These are phyloP conservation scores for Dryas integrifolia DNA, from an alignment of 331 rosid genomes.

Conservation along the genomic window DNA sequence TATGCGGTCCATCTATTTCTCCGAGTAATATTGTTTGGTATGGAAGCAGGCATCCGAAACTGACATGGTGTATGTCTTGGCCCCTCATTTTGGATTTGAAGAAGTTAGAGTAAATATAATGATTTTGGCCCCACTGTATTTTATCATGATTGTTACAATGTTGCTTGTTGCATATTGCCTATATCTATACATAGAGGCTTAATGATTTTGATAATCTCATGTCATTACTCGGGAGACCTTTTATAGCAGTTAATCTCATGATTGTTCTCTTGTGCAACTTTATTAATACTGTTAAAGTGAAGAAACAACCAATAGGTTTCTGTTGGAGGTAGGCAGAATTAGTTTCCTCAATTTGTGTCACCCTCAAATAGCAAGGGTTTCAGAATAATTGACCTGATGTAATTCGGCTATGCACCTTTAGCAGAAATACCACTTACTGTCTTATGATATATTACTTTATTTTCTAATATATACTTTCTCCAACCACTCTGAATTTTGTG, in stretches of 20 bases:
- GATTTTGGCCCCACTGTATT: not conserved
- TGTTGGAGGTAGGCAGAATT: not conserved
- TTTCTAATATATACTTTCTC: not conserved
- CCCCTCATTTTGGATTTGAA: not conserved
- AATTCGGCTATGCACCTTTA: slow-evolving; percentile 2
- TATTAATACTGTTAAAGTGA: not conserved
- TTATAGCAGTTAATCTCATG: not conserved
- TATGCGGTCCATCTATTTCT: not conserved
- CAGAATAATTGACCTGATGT: not conserved
- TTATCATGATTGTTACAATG: not conserved
- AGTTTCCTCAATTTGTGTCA: not conserved
- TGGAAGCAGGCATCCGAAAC: not conserved
- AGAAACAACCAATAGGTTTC: not conserved
- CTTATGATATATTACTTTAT: not conserved
- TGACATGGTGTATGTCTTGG: not conserved
- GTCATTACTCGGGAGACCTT: not conserved
- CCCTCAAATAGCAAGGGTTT: not conserved
- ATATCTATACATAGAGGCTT: not conserved
- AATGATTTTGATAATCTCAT: not conserved
- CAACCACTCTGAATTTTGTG: not conserved
- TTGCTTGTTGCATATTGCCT: not conserved
- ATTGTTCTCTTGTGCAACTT: not conserved
- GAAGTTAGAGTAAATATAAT: not conserved
- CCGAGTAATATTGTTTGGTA: not conserved
- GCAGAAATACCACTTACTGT: not conserved